Evolutionary conservation across 2,329 filamentous ascomycete species (phyloP).

Genomic region (Microdochium bolleyi): DNA sequence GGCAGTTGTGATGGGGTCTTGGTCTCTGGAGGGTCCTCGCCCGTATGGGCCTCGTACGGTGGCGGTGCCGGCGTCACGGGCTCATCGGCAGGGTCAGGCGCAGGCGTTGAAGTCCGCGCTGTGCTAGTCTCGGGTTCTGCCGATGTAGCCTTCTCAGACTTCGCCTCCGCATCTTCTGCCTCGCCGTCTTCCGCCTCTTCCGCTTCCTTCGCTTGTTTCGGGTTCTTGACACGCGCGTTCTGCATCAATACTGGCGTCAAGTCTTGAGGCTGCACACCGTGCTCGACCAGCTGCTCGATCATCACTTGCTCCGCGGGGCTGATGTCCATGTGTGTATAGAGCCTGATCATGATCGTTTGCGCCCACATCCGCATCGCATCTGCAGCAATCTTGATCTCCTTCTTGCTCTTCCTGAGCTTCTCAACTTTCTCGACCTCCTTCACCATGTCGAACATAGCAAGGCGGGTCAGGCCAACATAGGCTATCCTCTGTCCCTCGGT

Average conservation of each 20-base stretch:
- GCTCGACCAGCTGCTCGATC: slow-evolving; percentile 93
- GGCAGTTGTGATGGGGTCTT: slow-evolving; percentile 78
- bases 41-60: slow-evolving; percentile 54
- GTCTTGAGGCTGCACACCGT: slow-evolving; percentile 80
- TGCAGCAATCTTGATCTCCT: slow-evolving; percentile 57
- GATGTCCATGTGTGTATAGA: slow-evolving; percentile 97
- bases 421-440: slow-evolving; percentile 58
- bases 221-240: slow-evolving; percentile 89
- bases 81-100: slow-evolving; percentile 29
- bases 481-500: slow-evolving; percentile 94
- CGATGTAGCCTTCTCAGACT: slow-evolving; percentile 5
- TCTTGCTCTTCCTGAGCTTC: slow-evolving; percentile 59
- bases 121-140: slow-evolving; percentile 12
- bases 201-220: slow-evolving; percentile 23
- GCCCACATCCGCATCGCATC: slow-evolving; percentile 92
- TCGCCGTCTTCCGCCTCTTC: too few species aligned
- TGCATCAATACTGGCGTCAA: slow-evolving; percentile 81
- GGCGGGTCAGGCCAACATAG: slow-evolving; percentile 82
- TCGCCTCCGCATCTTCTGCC: not conserved
- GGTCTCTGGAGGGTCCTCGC: slow-evolving; percentile 69
- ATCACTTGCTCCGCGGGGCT: slow-evolving; percentile 87
- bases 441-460: slow-evolving; percentile 74
- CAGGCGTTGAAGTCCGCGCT: slow-evolving; percentile 18
- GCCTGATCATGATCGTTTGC: slow-evolving; percentile 93
- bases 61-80: slow-evolving; percentile 42